Evolutionary conservation across 192 early-diverging fungal species (phyloP).

Genomic region (Phlyctochytrium arcticum): DNA sequence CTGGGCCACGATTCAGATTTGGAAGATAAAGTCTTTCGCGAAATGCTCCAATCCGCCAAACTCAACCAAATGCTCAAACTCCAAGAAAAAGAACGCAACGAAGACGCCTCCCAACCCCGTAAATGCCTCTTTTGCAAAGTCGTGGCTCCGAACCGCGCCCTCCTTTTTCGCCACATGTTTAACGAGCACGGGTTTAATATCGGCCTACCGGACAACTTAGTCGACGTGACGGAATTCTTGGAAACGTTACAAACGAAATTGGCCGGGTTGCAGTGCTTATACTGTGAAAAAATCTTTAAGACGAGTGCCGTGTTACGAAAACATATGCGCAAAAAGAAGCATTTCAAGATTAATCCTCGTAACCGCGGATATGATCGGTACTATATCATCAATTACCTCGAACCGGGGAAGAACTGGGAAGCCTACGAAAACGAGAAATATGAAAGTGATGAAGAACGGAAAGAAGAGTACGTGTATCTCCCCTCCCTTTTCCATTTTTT

Average conservation of each 20-base stretch:
- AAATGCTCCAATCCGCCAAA: conserved; percentile 65
- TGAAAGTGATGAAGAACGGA: conserved; percentile 67
- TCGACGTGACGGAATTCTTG: conserved; percentile 77
- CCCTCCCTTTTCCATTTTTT: not conserved
- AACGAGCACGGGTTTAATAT: conserved; percentile 91
- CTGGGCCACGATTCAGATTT: conserved; percentile 56
- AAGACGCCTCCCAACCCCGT: conserved; percentile 54
- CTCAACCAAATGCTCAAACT: conserved; percentile 67
- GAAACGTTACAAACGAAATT: conserved; percentile 71
- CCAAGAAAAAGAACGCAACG: conserved; percentile 69
- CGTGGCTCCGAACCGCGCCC: conserved; percentile 61
- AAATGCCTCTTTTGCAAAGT: conserved; percentile 95
- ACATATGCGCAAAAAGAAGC: conserved; percentile 99
- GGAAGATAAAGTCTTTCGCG: conserved; percentile 65
- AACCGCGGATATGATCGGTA: conserved; percentile 91
- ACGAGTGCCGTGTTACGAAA: conserved; percentile 82
- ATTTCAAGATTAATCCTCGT: conserved; percentile 88
- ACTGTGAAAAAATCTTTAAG: conserved; percentile 92
- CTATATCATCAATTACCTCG: conserved; percentile 90
- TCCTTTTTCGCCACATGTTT: conserved; percentile 85
- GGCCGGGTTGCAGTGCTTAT: conserved; percentile 66
- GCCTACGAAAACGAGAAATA: conserved; percentile 74
- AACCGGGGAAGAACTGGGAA: conserved; percentile 91
- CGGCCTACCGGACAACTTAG: conserved; percentile 86
- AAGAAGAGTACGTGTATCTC: conserved; percentile 51